Conservation (phyloP, 768 basidiomycete genomes). For the Agaricus sinodeliciosus region DNA sequence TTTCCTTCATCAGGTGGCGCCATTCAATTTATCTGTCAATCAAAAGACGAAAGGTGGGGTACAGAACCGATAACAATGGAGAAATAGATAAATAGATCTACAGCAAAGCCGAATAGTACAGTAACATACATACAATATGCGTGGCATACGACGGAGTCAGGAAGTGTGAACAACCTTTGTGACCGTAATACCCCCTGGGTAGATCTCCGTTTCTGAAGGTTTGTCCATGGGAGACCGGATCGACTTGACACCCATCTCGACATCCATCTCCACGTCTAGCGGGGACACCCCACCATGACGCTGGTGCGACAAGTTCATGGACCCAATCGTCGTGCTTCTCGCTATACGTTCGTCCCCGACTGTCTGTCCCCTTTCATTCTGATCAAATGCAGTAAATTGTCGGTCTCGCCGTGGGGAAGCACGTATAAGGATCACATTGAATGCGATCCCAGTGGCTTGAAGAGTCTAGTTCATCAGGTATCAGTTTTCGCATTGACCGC, state of each 20-base stretch:
- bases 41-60: no score
- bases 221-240: neutral
- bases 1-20: no score
- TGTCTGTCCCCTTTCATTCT: neutral
- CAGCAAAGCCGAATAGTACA: neutral
- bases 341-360: no score
- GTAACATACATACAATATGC: neutral
- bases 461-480: neutral
- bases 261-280: neutral
- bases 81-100: no score
- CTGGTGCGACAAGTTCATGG: neutral
- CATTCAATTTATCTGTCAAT: no score
- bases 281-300: neutral
- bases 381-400: constrained; percentile 2
- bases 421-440: constrained; percentile 3
- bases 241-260: neutral
- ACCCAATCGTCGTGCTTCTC: no score
- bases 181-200: neutral
- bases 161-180: neutral
- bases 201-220: neutral
- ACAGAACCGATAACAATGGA: no score
- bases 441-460: constrained; percentile 1
- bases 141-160: neutral
- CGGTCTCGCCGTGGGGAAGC: constrained; percentile 1
- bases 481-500: no score